These are phyloP conservation scores for Penicillium tannophilum DNA, from an alignment of 495 filamentous ascomycete genomes.

Conservation along the genomic window DNA sequence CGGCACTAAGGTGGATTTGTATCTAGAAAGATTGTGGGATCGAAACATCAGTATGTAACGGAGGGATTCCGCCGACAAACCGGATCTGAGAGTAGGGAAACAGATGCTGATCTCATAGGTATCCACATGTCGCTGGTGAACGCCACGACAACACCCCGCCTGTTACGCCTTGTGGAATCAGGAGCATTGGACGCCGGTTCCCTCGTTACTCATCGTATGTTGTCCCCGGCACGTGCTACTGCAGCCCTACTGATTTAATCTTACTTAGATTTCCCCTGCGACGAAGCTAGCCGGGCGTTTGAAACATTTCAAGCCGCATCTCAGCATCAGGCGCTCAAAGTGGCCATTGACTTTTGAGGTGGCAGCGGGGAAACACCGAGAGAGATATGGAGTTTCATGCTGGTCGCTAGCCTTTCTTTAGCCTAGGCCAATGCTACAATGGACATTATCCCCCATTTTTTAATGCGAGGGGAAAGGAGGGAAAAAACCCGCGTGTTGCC, in stretches of 20 bases:
- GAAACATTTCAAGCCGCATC: conserved; percentile 20
- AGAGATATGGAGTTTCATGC: not conserved
- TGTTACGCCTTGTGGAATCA: conserved; percentile 43
- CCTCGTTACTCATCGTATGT: conserved; percentile 47
- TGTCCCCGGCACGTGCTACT: not conserved
- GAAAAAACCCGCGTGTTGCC: not conserved
- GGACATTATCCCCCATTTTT: not conserved
- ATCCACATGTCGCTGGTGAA: conserved; percentile 50
- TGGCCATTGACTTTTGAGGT: conserved; percentile 26
- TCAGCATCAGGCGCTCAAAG: conserved; percentile 25
- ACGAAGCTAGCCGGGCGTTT: conserved; percentile 17
- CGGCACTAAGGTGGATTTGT: conserved; percentile 43
- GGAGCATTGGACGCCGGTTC: conserved; percentile 18
- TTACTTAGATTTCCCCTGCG: conserved; percentile 15
- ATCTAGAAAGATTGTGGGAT: conserved; percentile 44
- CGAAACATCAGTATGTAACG: conserved; percentile 43
- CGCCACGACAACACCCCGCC: conserved; percentile 43
- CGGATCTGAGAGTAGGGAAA: not conserved
- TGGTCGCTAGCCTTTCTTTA: not conserved
- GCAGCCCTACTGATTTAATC: not conserved
- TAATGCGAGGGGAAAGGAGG: not conserved
- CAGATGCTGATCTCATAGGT: conserved; percentile 21
- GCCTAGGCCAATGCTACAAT: not conserved
- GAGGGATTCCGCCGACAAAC: not conserved
- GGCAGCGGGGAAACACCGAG: not conserved